Evolutionary conservation across 1,284 basidiomycete species (phyloP).

Genomic region (Malassezia psittaci): DNA sequence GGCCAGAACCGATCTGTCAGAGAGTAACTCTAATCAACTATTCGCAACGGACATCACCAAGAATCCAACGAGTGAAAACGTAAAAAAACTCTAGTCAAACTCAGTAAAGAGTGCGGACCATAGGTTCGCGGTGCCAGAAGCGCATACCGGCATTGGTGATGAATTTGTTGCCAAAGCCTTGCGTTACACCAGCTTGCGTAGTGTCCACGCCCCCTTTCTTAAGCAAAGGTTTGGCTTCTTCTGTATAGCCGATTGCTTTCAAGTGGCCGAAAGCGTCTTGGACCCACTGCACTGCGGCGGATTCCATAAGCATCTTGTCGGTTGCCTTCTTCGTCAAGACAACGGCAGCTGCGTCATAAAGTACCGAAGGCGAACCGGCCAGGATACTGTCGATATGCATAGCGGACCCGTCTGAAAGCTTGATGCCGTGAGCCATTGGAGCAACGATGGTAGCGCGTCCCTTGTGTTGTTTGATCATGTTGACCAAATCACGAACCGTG

Average conservation of each 20-base stretch:
- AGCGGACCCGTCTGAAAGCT: slow-evolving; percentile 1
- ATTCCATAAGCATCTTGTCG: not conserved
- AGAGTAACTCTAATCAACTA: no score
- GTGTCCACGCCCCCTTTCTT: slow-evolving; percentile 1
- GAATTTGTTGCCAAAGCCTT: not conserved
- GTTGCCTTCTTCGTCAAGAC: slow-evolving; percentile 1
- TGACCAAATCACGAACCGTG: not conserved
- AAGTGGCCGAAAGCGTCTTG: slow-evolving; percentile 7
- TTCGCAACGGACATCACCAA: no score
- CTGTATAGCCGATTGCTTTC: slow-evolving; percentile 8
- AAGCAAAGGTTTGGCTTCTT: not conserved
- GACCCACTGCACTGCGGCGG: slow-evolving; percentile 9
- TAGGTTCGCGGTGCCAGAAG: not conserved
- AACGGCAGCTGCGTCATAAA: slow-evolving; percentile 10
- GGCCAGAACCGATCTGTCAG: no score
- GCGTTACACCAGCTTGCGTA: not conserved
- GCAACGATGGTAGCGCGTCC: not conserved
- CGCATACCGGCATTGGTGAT: not conserved
- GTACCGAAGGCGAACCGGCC: slow-evolving; percentile 1
- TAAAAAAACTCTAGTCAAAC: no score
- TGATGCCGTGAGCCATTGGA: not conserved
- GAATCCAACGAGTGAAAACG: no score
- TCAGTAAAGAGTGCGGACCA: not conserved
- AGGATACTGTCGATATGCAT: not conserved
- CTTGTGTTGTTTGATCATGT: not conserved